Evolutionary conservation across 306 rosid species (phyloP), one percentile per base, ranked within the genome.

Genomic region (Sphenostylis stenocarpa): DNA sequence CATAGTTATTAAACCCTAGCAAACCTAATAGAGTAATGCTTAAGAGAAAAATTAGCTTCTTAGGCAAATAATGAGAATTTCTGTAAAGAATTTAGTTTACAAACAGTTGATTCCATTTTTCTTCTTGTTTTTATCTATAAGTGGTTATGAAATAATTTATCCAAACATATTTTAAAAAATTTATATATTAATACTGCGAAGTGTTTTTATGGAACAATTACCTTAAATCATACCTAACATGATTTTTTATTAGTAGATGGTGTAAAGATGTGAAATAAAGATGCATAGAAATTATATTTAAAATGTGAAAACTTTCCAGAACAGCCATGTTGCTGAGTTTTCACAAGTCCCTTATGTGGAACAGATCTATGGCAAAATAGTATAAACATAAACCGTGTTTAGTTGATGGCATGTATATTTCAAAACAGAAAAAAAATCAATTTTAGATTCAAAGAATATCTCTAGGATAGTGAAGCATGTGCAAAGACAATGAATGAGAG

Each of bases 401-500:
- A 41, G 49, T 55, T 60, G 13, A 64, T 74, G 57, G 75, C 49
- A 43, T 9, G 45, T 28, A 55, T 53, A n/a, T n/a, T n/a, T n/a
- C n/a, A n/a, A n/a, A n/a, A n/a, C n/a, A n/a, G n/a, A n/a, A n/a
- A n/a, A n/a, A n/a, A n/a, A n/a, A n/a, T 31, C 23, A 10, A 3
- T 3, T 49, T 6, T 2, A 62, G 66, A 71, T 60, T 43, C 74
- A 72, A 28, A 72, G 74, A 15, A 79, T 72, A 80, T 72, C 51
- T 65, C 73, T 48, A 0, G 21, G 79, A 73, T 53, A 41, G 31
- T 53, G 70, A 12, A 53, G 34, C 80, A 80, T 73, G 84, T 64
- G 84, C 63, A 66, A 43, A 53, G 70, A 53, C 75, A 65, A 29
- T 52, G 84, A 80, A 41, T 44, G 49, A 58, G 49, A 58, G 45